Conservation (phyloP, 495 filamentous ascomycete species). For the Neurospora sp. region DNA sequence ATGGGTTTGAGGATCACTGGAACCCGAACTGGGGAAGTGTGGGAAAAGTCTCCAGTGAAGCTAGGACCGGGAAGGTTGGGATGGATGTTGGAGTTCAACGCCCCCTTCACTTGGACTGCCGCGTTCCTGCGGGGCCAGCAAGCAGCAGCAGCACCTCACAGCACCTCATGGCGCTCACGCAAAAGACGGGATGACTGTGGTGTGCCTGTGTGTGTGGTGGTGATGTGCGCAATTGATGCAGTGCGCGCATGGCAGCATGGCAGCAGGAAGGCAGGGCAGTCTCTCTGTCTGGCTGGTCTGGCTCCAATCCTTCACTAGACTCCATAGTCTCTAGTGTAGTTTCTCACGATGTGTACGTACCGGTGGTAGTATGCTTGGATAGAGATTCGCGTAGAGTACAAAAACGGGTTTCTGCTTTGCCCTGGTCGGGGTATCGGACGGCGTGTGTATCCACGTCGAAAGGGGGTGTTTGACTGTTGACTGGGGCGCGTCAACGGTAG, state of each 20-base stretch:
- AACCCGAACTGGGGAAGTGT: background rate
- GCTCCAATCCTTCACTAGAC: background rate
- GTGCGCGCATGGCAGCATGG: background rate
- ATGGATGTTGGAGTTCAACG: background rate
- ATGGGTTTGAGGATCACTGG: background rate
- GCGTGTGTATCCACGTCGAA: background rate
- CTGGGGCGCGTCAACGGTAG: background rate
- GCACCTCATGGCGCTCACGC: background rate
- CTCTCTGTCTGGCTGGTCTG: background rate
- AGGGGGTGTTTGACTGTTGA: background rate
- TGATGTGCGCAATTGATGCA: background rate
- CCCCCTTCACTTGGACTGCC: background rate
- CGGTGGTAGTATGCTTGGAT: background rate
- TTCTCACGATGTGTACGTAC: background rate
- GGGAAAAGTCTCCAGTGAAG: background rate
- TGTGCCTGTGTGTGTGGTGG: background rate
- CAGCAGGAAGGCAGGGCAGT: background rate
- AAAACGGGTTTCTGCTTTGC: conserved; percentile 1
- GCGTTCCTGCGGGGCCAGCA: background rate
- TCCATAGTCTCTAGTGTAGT: background rate
- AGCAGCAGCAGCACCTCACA: background rate
- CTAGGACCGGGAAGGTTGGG: background rate
- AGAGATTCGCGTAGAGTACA: background rate
- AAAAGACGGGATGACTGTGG: background rate
- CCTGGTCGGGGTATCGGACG: background rate